Conservation (phyloP, 2,329 filamentous ascomycete species). For the Myotisia sp. region DNA sequence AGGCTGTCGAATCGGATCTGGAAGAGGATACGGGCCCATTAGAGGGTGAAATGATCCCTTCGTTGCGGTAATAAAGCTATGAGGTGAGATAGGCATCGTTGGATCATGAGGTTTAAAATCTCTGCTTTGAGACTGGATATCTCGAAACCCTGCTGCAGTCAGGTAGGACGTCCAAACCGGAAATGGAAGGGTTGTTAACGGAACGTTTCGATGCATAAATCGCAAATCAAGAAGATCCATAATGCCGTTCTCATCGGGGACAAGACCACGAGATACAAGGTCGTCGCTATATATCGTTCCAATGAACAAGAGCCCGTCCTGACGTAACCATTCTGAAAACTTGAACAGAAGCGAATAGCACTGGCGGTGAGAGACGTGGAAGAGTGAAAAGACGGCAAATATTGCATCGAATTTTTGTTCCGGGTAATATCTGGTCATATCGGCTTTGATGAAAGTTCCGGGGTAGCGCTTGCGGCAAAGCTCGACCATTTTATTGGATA, state of each 20-base stretch:
- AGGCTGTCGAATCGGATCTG: not conserved
- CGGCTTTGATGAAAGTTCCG: constrained; percentile 10
- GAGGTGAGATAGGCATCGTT: not conserved
- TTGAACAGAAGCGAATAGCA: constrained; percentile 6
- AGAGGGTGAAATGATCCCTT: not conserved
- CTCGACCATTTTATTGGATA: constrained; percentile 11
- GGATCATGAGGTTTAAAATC: constrained; percentile 1
- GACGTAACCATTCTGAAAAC: constrained; percentile 11
- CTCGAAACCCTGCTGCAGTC: not conserved
- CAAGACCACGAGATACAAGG: not conserved
- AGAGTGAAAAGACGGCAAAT: constrained; percentile 11
- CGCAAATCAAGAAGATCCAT: constrained; percentile 1
- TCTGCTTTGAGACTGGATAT: not conserved
- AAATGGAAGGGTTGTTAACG: not conserved
- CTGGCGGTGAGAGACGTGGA: constrained; percentile 10
- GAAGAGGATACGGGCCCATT: constrained; percentile 1
- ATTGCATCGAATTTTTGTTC: constrained; percentile 8
- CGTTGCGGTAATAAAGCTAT: not conserved
- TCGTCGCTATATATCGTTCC: constrained; percentile 8
- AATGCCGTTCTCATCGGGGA: not conserved
- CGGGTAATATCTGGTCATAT: constrained; percentile 12
- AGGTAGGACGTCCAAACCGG: not conserved
- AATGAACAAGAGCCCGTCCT: constrained; percentile 8
- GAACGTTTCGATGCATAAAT: not conserved
- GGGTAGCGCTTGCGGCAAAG: constrained; percentile 9